Conservation (phyloP, 148 eudicot genomes). For the Heliamphora exappendiculata region DNA sequence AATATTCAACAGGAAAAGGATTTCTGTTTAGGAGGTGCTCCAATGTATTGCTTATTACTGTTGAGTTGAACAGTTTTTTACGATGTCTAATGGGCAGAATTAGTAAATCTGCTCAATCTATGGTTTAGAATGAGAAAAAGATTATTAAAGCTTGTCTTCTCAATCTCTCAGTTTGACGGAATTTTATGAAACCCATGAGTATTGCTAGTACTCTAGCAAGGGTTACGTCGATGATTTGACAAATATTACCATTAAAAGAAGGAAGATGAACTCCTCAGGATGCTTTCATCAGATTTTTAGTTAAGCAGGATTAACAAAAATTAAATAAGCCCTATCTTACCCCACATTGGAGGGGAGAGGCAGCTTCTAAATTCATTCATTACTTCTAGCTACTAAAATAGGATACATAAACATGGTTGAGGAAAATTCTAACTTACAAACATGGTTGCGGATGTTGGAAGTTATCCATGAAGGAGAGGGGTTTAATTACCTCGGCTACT, state of each 20-base stretch:
- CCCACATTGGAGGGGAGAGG: background rate
- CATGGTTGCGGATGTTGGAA: background rate
- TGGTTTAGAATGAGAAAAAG: background rate
- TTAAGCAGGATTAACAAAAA: background rate
- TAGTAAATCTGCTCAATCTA: background rate
- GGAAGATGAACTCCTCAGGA: background rate
- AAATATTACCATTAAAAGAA: background rate
- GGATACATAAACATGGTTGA: background rate
- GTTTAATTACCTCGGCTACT: background rate
- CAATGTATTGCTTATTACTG: background rate
- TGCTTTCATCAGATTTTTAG: background rate
- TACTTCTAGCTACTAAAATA: background rate
- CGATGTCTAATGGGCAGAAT: background rate
- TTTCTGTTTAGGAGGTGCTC: background rate
- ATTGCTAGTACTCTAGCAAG: background rate
- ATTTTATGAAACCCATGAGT: background rate
- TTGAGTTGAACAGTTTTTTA: background rate
- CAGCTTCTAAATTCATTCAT: background rate
- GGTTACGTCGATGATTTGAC: background rate
- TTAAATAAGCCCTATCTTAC: background rate
- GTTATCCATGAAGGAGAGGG: background rate
- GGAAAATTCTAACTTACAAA: background rate
- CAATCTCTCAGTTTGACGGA: background rate
- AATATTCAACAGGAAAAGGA: background rate
- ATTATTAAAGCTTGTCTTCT: background rate